Conservation (phyloP, 208 protist species). For the Trypanosoma scelopori region DNA sequence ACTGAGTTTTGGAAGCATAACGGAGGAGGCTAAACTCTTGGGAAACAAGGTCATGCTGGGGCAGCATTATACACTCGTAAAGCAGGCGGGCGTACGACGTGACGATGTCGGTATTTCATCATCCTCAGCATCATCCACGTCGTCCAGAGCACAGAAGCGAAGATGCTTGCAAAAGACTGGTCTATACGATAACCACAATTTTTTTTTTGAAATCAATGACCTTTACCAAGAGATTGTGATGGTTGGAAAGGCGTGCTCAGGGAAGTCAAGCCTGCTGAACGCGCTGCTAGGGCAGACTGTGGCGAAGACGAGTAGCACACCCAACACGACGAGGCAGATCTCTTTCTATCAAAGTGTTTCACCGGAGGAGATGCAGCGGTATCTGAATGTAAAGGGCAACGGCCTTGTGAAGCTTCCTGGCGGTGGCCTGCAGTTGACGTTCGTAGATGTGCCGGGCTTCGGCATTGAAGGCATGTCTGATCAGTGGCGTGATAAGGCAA, state of each 20-base stretch:
- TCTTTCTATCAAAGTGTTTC: slow-evolving; percentile 90
- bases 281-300: slow-evolving; percentile 76
- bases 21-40: slow-evolving; percentile 59
- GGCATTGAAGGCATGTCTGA: slow-evolving; percentile 91
- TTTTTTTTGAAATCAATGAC: slow-evolving; percentile 92
- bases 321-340: slow-evolving; percentile 82
- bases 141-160: neutral
- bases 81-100: slow-evolving; percentile 55
- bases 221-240: slow-evolving; percentile 90
- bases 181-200: slow-evolving; percentile 82
- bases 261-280: slow-evolving; percentile 90
- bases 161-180: slow-evolving; percentile 43
- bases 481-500: slow-evolving; percentile 81
- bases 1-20: slow-evolving; percentile 82
- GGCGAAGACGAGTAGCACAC: slow-evolving; percentile 84
- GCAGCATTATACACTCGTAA: slow-evolving; percentile 76
- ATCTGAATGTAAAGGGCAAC: slow-evolving; percentile 63
- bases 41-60: slow-evolving; percentile 73
- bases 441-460: slow-evolving; percentile 91
- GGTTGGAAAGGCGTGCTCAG: slow-evolving; percentile 78
- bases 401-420: slow-evolving; percentile 86
- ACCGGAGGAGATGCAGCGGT: slow-evolving; percentile 72
- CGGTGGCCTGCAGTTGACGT: slow-evolving; percentile 84
- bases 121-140: neutral
- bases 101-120: slow-evolving; percentile 20